A percentile compares a stretch with the other conserved stretches of the same genome.
phyloP scores from a whole-genome alignment of 495 filamentous ascomycete genomes.

The Haplographium delicatum region DNA sequence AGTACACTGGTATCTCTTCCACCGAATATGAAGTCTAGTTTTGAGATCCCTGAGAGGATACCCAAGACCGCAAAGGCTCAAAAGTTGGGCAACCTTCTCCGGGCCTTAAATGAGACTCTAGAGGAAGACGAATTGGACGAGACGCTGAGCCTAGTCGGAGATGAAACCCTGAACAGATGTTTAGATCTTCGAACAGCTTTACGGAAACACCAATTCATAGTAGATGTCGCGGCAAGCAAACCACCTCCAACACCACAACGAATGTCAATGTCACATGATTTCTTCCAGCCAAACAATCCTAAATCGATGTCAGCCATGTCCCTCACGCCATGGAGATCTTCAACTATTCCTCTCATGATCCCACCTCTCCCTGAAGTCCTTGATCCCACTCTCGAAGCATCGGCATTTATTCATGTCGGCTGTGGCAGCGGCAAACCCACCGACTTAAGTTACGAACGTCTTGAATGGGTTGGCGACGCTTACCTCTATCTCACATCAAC shows the following conservation, averaged over 20 bases:
- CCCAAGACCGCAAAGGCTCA: neutral
- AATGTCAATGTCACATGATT: constrained; percentile 1
- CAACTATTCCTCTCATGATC: constrained; percentile 31
- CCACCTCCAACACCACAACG: neutral
- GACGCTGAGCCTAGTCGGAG: constrained; percentile 5
- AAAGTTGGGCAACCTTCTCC: constrained; percentile 18
- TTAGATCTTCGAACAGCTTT: constrained; percentile 10
- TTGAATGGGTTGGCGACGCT: constrained; percentile 73
- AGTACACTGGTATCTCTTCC: neutral
- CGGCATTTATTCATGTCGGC: constrained; percentile 65
- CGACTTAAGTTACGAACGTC: constrained; percentile 55
- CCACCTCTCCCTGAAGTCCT: constrained; percentile 56
- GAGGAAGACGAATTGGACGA: constrained; percentile 19
- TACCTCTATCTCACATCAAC: constrained; percentile 68
- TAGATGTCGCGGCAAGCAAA: neutral
- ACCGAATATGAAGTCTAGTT: neutral
- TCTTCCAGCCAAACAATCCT: constrained; percentile 6
- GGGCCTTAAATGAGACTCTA: constrained; percentile 15
- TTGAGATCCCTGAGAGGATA: neutral
- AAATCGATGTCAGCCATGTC: constrained; percentile 11
- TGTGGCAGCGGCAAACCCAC: constrained; percentile 28
- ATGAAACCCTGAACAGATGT: constrained; percentile 11
- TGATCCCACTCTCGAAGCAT: constrained; percentile 49
- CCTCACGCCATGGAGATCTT: constrained; percentile 39
- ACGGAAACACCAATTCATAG: neutral